phyloP scores from a whole-genome alignment of 208 protist genomes.

The Trichomonas vaginalis region DNA sequence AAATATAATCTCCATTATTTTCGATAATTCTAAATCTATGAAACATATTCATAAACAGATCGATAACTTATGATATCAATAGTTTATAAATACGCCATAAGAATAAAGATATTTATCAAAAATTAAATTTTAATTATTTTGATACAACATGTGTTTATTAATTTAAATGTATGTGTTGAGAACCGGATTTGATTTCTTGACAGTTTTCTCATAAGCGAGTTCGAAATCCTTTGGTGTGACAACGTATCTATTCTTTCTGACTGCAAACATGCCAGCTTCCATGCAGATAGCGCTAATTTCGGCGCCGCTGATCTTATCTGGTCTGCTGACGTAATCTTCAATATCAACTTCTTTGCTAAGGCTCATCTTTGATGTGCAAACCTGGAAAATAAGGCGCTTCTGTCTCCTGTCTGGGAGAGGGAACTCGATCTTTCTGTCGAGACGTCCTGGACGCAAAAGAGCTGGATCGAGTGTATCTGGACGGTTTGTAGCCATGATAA shows the following conservation, averaged over 20 bases:
- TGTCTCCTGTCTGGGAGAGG: conserved; percentile 85
- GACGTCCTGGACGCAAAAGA: conserved; percentile 63
- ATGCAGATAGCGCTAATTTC: conserved; percentile 93
- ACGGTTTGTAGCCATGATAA: conserved; percentile 47
- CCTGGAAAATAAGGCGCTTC: conserved; percentile 97
- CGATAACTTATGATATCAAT: too few species aligned
- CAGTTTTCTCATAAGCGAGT: conserved; percentile 65
- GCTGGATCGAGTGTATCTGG: conserved; percentile 12
- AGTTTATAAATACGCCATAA: too few species aligned
- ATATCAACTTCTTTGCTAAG: conserved; percentile 73
- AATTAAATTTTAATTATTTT: too few species aligned
- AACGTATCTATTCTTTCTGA: conserved; percentile 97
- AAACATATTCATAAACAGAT: too few species aligned
- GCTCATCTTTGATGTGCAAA: conserved; percentile 94
- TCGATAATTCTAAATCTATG: too few species aligned
- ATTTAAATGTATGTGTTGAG: background rate
- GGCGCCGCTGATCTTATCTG: conserved; percentile 92
- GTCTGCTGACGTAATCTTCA: conserved; percentile 69
- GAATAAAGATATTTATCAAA: too few species aligned
- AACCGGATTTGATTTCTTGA: conserved; percentile 24
- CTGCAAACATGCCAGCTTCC: conserved; percentile 94
- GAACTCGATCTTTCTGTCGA: conserved; percentile 87
- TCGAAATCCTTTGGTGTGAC: conserved; percentile 85
- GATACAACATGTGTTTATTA: too few species aligned
- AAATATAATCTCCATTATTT: too few species aligned